Conservation (phyloP, 108 stramenopile genomes). For the Cyclotella sp. region DNA sequence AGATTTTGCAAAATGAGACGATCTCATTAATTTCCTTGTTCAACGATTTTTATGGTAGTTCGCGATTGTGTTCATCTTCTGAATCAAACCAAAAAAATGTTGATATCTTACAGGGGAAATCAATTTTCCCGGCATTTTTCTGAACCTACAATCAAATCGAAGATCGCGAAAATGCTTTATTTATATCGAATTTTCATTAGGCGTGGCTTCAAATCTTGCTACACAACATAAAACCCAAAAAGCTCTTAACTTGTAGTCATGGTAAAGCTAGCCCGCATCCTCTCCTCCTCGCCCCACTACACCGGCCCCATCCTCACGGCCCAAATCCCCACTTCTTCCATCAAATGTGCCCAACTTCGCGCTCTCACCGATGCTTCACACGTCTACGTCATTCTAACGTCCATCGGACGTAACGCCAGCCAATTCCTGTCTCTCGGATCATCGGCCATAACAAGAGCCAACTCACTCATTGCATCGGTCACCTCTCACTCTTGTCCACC, state of each 20-base stretch:
- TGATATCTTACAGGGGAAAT: too few species aligned
- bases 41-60: too few species aligned
- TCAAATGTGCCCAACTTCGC: slow-evolving; percentile 16
- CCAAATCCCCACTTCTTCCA: slow-evolving; percentile 33
- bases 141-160: neutral
- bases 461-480: slow-evolving; percentile 35
- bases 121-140: too few species aligned
- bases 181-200: neutral
- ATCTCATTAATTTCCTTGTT: too few species aligned
- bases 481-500: slow-evolving; percentile 14
- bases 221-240: neutral
- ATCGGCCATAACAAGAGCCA: slow-evolving; percentile 31
- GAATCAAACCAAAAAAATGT: too few species aligned
- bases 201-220: neutral
- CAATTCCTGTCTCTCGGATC: slow-evolving; percentile 45
- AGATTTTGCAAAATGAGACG: too few species aligned
- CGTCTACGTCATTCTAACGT: slow-evolving; percentile 49
- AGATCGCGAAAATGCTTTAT: too few species aligned
- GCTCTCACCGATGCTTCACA: slow-evolving; percentile 1
- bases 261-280: slow-evolving; percentile 54
- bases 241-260: neutral
- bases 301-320: slow-evolving; percentile 25
- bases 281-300: slow-evolving; percentile 28
- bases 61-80: too few species aligned
- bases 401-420: slow-evolving; percentile 46